Percentiles rank a stretch among this genome's conserved stretches.
Conservation (phyloP, 73 alveolate genomes). For the Strombidium stylifer region DNA sequence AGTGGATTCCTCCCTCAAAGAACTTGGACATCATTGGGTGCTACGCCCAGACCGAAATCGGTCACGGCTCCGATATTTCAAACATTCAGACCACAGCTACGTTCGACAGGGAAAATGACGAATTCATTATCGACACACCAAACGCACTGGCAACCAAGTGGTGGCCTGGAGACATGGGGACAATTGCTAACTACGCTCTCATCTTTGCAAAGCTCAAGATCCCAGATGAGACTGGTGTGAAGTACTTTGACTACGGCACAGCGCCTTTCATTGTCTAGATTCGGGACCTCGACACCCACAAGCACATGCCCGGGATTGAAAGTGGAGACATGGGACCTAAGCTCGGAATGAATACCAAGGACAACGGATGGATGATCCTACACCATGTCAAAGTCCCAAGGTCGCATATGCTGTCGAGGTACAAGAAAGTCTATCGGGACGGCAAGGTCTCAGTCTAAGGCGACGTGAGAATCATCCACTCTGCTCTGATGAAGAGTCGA, state of each 20-base stretch:
- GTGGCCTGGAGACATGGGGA: conserved; percentile 87
- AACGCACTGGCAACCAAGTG: conserved; percentile 67
- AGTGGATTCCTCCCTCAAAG: conserved; percentile 51
- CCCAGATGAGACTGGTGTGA: conserved; percentile 63
- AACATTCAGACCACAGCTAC: conserved; percentile 80
- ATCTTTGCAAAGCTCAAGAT: conserved; percentile 57
- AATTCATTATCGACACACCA: conserved; percentile 75
- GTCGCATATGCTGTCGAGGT: conserved; percentile 18
- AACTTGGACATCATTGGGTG: conserved; percentile 70
- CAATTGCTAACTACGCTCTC: conserved; percentile 65
- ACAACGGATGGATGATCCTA: conserved; percentile 28
- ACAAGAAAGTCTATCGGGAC: conserved; percentile 1
- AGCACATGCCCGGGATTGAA: conserved; percentile 71
- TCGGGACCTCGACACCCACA: conserved; percentile 67
- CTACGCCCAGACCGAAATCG: conserved; percentile 84
- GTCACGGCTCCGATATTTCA: conserved; percentile 89
- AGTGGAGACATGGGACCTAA: conserved; percentile 82
- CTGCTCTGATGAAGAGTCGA: conserved; percentile 27
- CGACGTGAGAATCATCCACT: conserved; percentile 13
- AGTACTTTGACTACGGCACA: conserved; percentile 72
- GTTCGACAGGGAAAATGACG: conserved; percentile 67
- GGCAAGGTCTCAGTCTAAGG: conserved; percentile 10
- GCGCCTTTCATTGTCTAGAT: conserved; percentile 62
- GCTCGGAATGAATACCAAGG: conserved; percentile 14
- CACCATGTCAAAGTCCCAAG: conserved; percentile 16